Base-by-base conservation (phyloP, 2,329 filamentous ascomycete species). In the Blastomyces gilchristii region DNA sequence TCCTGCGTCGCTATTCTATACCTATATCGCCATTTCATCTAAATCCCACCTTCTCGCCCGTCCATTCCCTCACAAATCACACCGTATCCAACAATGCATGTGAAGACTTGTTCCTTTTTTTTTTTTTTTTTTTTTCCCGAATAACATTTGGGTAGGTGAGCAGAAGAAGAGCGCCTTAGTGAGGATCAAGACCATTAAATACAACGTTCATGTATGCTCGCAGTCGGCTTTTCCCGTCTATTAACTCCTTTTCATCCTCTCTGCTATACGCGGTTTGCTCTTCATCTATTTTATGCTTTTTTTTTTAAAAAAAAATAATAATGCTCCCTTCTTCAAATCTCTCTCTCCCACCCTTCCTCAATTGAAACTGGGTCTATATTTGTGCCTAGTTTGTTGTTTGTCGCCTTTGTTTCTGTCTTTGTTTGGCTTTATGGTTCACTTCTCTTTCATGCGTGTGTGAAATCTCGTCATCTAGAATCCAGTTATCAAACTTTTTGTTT, bases 401-500 rank as follows among this genome's bases (percentile, higher is more conserved):
- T n/a, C 22, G 25, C 43, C 14, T 22, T 59, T 59, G 57, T 41
- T 47, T 45, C n/a, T 5, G 47, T 16, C 7, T 47, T 18, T 47
- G 6, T 57, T 57, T 41, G 37, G 8, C 22, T 58, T 28, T 58
- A 22, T 58, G 4, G 3, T 28, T 43, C n/a, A 43, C 45, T 25
- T 31, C 22, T 43, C n/a, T 25, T 58, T 43, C 39, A 58, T 28
- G 56, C 39, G 39, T 45, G 14, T 52, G 22, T 25, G 54, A 37
- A 57, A 57, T 57, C 34, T 47, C 45, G 6, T 14, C 18, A 56
- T 37, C n/a, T 58, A 58, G 56, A 58, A 58, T 45, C 39, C 14
- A 52, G 39, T 6, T 58, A 45, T 58, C 12, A 5, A 25, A 16
- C 18, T 31, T 28, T 52, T 22, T 22, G n/a, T 22, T 22, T 52